A percentile compares a stretch with the other conserved stretches of the same genome.
Evolutionary conservation across 2,329 filamentous ascomycete genomes (phyloP).

Genomic region (Penicillium verrucosum): DNA sequence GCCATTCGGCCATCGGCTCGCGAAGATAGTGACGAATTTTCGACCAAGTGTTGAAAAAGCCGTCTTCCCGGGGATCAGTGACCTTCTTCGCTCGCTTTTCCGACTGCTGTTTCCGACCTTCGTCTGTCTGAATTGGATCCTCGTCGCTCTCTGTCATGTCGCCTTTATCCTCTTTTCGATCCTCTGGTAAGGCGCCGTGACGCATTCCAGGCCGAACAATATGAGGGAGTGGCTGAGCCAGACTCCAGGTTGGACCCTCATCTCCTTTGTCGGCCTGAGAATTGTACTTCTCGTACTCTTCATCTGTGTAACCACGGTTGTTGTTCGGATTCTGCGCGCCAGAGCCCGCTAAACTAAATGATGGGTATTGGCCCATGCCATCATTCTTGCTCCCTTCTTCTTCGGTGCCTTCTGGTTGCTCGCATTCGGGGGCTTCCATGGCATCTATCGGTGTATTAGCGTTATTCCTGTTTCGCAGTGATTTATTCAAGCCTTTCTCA

Average conservation of each 20-base stretch:
- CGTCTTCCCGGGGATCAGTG: slow-evolving; percentile 2
- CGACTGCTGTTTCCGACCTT: not conserved
- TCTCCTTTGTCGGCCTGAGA: slow-evolving; percentile 49
- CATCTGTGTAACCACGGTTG: not conserved
- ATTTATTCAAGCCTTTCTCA: not conserved
- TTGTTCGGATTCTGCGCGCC: slow-evolving; percentile 10
- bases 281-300: slow-evolving; percentile 37
- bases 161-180: slow-evolving; percentile 10
- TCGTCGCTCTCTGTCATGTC: not conserved
- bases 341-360: slow-evolving; percentile 12
- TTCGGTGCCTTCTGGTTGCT: slow-evolving; percentile 7
- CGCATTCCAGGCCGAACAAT: slow-evolving; percentile 50
- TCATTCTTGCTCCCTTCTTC: slow-evolving; percentile 13
- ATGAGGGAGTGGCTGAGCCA: slow-evolving; percentile 51
- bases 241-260: slow-evolving; percentile 48
- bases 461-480: not conserved
- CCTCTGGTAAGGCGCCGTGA: slow-evolving; percentile 14
- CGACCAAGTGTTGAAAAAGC: slow-evolving; percentile 29
- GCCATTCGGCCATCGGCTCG: slow-evolving; percentile 32
- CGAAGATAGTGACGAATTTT: slow-evolving; percentile 25
- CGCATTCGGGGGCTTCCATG: not conserved
- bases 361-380: slow-evolving; percentile 9
- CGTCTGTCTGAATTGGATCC: not conserved
- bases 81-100: not conserved
- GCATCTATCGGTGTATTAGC: not conserved